These are phyloP conservation scores for Saturnispora halmiae DNA, from an alignment of 805 yeast species.

Conservation along the genomic window DNA sequence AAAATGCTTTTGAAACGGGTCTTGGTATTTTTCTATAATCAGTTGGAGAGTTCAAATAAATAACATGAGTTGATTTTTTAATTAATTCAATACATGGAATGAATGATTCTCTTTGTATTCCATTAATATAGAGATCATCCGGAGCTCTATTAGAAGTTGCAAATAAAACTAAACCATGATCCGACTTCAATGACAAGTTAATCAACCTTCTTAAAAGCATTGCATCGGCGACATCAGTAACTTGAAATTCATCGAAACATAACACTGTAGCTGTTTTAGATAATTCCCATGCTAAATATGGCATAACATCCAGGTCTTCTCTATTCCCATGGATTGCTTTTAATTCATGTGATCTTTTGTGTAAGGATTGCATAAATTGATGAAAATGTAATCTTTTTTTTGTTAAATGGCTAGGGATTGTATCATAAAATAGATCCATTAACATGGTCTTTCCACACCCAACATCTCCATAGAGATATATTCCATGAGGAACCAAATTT, in stretches of 20 bases:
- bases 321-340: conserved; percentile 54
- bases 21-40: conserved; percentile 87
- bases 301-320: conserved; percentile 70
- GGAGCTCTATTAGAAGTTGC: conserved; percentile 96
- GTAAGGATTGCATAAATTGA: conserved; percentile 92
- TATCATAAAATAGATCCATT: conserved; percentile 87
- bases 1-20: conserved; percentile 74
- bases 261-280: conserved; percentile 67
- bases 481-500: conserved; percentile 58
- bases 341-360: conserved; percentile 75
- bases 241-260: conserved; percentile 97
- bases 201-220: conserved; percentile 80
- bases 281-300: conserved; percentile 73
- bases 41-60: conserved; percentile 79
- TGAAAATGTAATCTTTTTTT: conserved; percentile 87
- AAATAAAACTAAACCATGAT: conserved; percentile 78
- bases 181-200: conserved; percentile 54
- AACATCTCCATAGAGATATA: conserved; percentile 92
- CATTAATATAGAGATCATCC: conserved; percentile 85
- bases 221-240: conserved; percentile 97
- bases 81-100: conserved; percentile 84
- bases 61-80: conserved; percentile 64
- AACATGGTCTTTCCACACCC: conserved; percentile 99
- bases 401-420: conserved; percentile 69
- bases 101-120: conserved; percentile 85